Conservation (phyloP, 2,329 filamentous ascomycete genomes). For the Lachnellula hyalina region DNA sequence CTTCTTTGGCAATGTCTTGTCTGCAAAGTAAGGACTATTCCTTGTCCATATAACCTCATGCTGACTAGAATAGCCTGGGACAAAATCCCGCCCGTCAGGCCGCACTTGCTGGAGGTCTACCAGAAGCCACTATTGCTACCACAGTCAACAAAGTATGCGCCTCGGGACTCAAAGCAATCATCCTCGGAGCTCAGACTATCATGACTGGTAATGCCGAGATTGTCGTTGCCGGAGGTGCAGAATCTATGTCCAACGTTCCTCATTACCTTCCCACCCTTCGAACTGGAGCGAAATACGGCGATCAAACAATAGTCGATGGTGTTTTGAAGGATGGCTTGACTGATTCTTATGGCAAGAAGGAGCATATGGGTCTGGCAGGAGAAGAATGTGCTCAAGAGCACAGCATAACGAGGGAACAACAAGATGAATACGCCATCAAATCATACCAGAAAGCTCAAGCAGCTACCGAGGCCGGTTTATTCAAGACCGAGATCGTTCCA, state of each 20-base stretch:
- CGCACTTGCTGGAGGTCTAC: constrained; percentile 81
- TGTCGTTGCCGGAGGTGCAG: constrained; percentile 88
- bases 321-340: constrained; percentile 92
- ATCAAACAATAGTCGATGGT: constrained; percentile 83
- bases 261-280: constrained; percentile 91
- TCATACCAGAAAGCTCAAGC: constrained; percentile 91
- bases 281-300: constrained; percentile 86
- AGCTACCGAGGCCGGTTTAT: constrained; percentile 74
- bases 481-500: constrained; percentile 81
- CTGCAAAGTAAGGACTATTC: constrained; percentile 66
- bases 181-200: constrained; percentile 93
- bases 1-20: constrained; percentile 97
- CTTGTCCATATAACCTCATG: neutral
- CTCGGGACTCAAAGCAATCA: constrained; percentile 88
- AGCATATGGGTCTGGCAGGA: constrained; percentile 91
- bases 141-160: constrained; percentile 99
- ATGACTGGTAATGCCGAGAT: constrained; percentile 92
- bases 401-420: constrained; percentile 72
- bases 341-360: constrained; percentile 84
- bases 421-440: constrained; percentile 94
- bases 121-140: constrained; percentile 74
- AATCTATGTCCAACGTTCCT: constrained; percentile 97
- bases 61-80: constrained; percentile 60
- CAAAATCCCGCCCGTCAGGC: constrained; percentile 96
- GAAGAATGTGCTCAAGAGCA: constrained; percentile 90